A percentile compares a stretch with the other conserved stretches of the same genome.
These are phyloP conservation scores for Kwoniella heveanensis DNA, from an alignment of 768 basidiomycete species.

Conservation along the genomic window DNA sequence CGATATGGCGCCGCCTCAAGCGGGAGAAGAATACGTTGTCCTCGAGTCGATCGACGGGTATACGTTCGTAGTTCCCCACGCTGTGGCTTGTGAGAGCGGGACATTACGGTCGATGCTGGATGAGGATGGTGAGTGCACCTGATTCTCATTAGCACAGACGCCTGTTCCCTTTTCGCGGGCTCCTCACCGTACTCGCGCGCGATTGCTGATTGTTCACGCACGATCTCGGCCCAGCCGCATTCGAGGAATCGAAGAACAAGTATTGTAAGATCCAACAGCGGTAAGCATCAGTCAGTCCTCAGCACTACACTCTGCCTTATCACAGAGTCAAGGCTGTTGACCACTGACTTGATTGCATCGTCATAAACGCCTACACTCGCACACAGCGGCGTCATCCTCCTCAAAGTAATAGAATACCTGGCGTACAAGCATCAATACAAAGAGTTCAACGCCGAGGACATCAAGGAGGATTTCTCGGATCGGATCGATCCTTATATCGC, in stretches of 20 bases:
- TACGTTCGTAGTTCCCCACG: slow-evolving; percentile 74
- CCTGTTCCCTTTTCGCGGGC: no score
- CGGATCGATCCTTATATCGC: slow-evolving; percentile 84
- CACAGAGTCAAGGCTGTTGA: background rate
- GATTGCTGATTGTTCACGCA: background rate
- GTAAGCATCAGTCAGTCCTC: slow-evolving; percentile 55
- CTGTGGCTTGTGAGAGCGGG: slow-evolving; percentile 74
- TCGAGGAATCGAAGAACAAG: slow-evolving; percentile 72
- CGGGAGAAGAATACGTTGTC: slow-evolving; percentile 38
- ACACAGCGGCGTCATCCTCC: slow-evolving; percentile 67
- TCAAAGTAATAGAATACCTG: slow-evolving; percentile 89
- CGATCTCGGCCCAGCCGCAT: slow-evolving; percentile 62
- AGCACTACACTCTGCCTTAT: background rate
- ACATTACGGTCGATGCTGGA: slow-evolving; percentile 81
- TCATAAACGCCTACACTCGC: background rate
- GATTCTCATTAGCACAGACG: no score
- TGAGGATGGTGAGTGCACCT: slow-evolving; percentile 62
- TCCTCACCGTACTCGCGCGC: no score
- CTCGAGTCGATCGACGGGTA: slow-evolving; percentile 66
- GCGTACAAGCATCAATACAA: slow-evolving; percentile 79
- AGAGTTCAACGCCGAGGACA: slow-evolving; percentile 70
- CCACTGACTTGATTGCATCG: slow-evolving; percentile 4
- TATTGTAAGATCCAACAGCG: slow-evolving; percentile 72
- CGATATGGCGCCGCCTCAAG: background rate
- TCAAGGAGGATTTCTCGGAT: slow-evolving; percentile 80